Base-by-base conservation (phyloP, 164 flowering plant species). In the Chloranthus sessilifolius region DNA sequence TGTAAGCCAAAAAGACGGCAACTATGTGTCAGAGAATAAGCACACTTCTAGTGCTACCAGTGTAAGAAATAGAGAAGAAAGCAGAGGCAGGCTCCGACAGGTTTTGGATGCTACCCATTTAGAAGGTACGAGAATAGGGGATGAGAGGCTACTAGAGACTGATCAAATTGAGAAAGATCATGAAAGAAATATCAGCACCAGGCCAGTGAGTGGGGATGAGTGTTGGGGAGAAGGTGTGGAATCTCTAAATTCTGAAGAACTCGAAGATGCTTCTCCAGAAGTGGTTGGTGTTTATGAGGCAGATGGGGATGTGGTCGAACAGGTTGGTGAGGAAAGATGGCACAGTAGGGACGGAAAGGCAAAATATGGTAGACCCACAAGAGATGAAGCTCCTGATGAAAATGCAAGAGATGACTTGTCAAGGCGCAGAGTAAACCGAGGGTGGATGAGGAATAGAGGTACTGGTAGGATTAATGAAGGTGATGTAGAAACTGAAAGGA, bases 21-120 rank as follows among this genome's bases (percentile, higher is more conserved):
- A 42, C 50, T 62, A 69, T 72, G 36, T 39, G 23, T 15, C 58
- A 28, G 97, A 89, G 9, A 49, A 43, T 53, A 89, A 77, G 69
- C 59, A 38, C 71, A 36, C 65, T 1, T 61, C 82, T 42, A 53
- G 60, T 58, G 50, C 65, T 57, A 47, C 56, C 37, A 44, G 56
- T 39, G 27, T 63, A 4, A 77, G 80, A 74, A 59, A 69, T 38
- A 81, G 79, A 77, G 97, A 89, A 37, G 99, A 88, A 44, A 55
- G 66, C 52, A 72, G 91, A 58, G 49, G 61, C 47, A 72, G 84
- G 69, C 59, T 67, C n/a, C 74, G 89, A 31, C 85, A 64, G 53
- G 65, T 67, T 36, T 23, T 61, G 41, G 96, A 82, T 21, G 55
- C 72, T 34, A 49, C 73, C 56, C 79, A 64, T 44, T 23, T 75